A percentile compares a stretch with the other conserved stretches of the same genome.
Conservation (phyloP, 805 yeast species). For the Barnettozyma pratensis region DNA sequence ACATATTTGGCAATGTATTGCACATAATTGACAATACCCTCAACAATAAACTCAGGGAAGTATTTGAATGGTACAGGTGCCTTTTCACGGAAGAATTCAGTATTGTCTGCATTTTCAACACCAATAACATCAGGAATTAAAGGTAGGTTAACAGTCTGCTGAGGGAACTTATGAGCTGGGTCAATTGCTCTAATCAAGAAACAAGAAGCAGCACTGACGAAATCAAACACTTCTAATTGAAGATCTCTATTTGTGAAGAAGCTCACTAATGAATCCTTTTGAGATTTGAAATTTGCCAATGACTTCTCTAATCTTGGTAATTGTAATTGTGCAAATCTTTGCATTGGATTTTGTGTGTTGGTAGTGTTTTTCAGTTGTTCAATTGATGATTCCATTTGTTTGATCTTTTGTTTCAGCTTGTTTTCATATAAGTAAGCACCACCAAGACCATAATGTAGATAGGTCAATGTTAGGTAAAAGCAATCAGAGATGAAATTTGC, state of each 20-base stretch:
- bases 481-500: constrained; percentile 88
- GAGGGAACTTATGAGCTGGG: constrained; percentile 63
- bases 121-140: constrained; percentile 54
- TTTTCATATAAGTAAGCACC: constrained; percentile 61
- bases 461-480: constrained; percentile 73
- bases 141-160: constrained; percentile 45
- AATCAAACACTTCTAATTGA: constrained; percentile 69
- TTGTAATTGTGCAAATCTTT: constrained; percentile 35
- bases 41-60: constrained; percentile 81
- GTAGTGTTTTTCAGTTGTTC: constrained; percentile 19
- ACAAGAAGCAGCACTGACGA: constrained; percentile 67
- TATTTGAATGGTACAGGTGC: constrained; percentile 76
- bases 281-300: constrained; percentile 34
- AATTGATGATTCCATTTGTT: constrained; percentile 37
- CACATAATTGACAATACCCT: constrained; percentile 72
- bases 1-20: constrained; percentile 53
- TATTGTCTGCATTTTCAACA: constrained; percentile 67
- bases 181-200: constrained; percentile 71
- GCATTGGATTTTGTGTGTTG: constrained; percentile 19
- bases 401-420: constrained; percentile 47
- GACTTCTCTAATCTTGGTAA: constrained; percentile 45
- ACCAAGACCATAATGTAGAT: constrained; percentile 83
- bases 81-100: constrained; percentile 58
- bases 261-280: constrained; percentile 55
- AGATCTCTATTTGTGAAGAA: constrained; percentile 51